phyloP scores from a whole-genome alignment of 805 yeast species.

The Wickerhamiella australiensis region DNA sequence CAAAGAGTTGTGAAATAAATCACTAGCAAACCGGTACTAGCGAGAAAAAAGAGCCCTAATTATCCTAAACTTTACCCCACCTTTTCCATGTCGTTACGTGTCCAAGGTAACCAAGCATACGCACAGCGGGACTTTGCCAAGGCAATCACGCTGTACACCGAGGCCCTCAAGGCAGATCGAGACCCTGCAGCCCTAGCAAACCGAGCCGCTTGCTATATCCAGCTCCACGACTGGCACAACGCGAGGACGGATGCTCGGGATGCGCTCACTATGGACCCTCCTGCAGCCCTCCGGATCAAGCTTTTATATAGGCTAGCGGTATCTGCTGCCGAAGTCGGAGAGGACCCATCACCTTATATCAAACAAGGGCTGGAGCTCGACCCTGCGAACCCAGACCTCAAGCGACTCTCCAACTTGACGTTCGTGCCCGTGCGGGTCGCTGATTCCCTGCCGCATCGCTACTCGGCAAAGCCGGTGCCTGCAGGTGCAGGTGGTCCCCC shows the following conservation, averaged over 20 bases:
- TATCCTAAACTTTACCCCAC: neutral
- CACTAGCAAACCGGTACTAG: no score
- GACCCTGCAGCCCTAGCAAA: constrained; percentile 19
- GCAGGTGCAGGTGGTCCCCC: constrained; percentile 2
- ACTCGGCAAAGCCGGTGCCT: neutral
- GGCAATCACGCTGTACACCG: constrained; percentile 16
- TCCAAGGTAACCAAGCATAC: constrained; percentile 18
- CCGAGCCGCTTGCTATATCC: constrained; percentile 21
- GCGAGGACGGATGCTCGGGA: constrained; percentile 18
- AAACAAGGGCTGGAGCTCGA: constrained; percentile 18
- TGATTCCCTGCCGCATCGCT: constrained; percentile 13
- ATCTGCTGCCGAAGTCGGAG: constrained; percentile 15
- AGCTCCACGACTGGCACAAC: constrained; percentile 13
- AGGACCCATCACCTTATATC: constrained; percentile 7
- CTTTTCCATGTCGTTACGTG: neutral
- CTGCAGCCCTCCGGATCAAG: constrained; percentile 14
- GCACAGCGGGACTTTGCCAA: constrained; percentile 9
- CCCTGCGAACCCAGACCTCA: constrained; percentile 17
- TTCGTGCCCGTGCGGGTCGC: constrained; percentile 6
- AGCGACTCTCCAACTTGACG: neutral
- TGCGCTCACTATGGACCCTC: constrained; percentile 11
- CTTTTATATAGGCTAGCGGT: constrained; percentile 18
- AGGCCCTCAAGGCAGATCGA: constrained; percentile 18
- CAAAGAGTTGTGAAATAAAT: neutral
- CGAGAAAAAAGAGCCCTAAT: neutral